Conservation (phyloP, 371 early-diverging fungal species). For the Rhizomucor miehei region DNA sequence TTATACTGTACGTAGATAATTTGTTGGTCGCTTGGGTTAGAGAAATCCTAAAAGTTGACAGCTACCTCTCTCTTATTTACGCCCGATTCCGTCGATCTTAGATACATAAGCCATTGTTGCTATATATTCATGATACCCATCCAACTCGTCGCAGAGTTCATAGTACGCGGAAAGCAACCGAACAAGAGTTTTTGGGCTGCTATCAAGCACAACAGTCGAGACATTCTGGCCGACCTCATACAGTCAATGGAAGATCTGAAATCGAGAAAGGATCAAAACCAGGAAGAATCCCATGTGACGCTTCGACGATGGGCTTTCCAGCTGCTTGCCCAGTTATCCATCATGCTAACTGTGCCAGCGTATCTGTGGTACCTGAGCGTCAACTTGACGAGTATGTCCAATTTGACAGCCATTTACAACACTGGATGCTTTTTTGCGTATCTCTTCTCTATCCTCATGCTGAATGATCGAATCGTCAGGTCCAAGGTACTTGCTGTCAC, state of each 20-base stretch:
- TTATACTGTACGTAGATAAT: constrained; percentile 59
- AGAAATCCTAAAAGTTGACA: no score
- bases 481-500: constrained; percentile 64
- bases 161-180: constrained; percentile 22
- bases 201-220: constrained; percentile 3
- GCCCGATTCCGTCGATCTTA: constrained; percentile 14
- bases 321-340: constrained; percentile 35
- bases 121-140: constrained; percentile 67
- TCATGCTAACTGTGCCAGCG: constrained; percentile 63
- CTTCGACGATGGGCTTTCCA: constrained; percentile 15
- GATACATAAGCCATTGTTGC: constrained; percentile 72
- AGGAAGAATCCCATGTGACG: constrained; percentile 8
- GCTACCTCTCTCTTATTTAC: no score
- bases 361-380: constrained; percentile 85
- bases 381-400: constrained; percentile 71
- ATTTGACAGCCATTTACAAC: constrained; percentile 80
- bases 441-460: constrained; percentile 66
- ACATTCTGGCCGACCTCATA: constrained; percentile 4
- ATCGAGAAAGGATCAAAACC: neutral
- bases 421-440: constrained; percentile 82
- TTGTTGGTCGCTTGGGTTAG: neutral
- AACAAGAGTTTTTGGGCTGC: constrained; percentile 1
- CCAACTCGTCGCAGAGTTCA: constrained; percentile 53
- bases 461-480: constrained; percentile 56
- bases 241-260: constrained; percentile 7